A percentile compares a stretch with the other conserved stretches of the same genome.
These are phyloP conservation scores for Tuber calosporum DNA, from an alignment of 495 filamentous ascomycete species.

Conservation along the genomic window DNA sequence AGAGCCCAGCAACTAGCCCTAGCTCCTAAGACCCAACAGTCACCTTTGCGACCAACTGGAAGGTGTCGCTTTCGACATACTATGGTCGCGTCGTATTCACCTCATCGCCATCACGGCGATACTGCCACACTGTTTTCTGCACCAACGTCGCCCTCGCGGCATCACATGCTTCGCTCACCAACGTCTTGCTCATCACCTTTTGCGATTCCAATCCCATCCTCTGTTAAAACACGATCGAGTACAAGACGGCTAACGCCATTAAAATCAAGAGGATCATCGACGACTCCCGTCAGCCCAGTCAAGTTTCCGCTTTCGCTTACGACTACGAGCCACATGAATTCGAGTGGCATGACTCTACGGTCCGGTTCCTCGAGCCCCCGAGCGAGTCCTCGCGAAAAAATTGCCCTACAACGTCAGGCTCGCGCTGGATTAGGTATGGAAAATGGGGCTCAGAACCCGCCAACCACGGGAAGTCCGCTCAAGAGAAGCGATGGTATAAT, in stretches of 20 bases:
- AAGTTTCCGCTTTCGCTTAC: constrained; percentile 38
- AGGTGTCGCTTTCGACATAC: constrained; percentile 18
- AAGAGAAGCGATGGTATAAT: constrained; percentile 88
- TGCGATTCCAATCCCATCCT: constrained; percentile 22
- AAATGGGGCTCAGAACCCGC: constrained; percentile 30
- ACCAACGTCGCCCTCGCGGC: constrained; percentile 36
- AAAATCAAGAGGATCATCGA: constrained; percentile 15
- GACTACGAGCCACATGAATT: constrained; percentile 39
- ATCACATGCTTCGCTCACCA: constrained; percentile 32
- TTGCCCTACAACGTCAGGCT: constrained; percentile 30
- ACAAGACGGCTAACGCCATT: constrained; percentile 29
- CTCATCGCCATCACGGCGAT: constrained; percentile 42
- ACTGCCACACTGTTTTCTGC: constrained; percentile 36
- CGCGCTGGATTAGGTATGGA: constrained; percentile 37
- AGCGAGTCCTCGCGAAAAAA: constrained; percentile 35
- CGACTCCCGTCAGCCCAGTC: constrained; percentile 22
- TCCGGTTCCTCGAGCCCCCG: constrained; percentile 38
- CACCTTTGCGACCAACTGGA: constrained; percentile 2
- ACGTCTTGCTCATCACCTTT: constrained; percentile 35
- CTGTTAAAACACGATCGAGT: constrained; percentile 36
- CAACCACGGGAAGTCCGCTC: constrained; percentile 57
- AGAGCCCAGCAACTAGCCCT: constrained; percentile 23
- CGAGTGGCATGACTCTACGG: constrained; percentile 37
- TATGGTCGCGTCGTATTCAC: constrained; percentile 41
- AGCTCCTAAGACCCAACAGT: constrained; percentile 10